Base-by-base conservation (phyloP, 345 rosid genomes). In the Corchorus capsularis region DNA sequence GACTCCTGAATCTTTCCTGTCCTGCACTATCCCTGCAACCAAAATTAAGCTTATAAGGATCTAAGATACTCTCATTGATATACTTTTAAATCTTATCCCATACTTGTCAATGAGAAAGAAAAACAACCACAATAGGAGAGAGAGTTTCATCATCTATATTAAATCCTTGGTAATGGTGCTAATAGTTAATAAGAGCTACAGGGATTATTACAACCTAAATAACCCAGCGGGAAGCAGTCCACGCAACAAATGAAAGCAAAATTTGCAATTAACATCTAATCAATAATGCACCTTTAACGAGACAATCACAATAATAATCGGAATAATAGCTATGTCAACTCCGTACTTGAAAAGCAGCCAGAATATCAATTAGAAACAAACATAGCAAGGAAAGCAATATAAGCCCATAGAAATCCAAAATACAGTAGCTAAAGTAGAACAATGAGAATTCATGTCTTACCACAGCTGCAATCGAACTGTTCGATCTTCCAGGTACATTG, bases 1-100 rank as follows among this genome's bases (percentile, higher is more conserved):
- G 97, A 87, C 97, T 92, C 84, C 97, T 90, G 80, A 92, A 92
- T 73, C 94, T 82, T 85, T 92, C 94, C 81, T 90, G 94, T 47
- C 97, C 97, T 19, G 97, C 97, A 37, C 93, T 90, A 81, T 92
- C 97, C 97, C 97, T 92, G 87, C 19, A 66, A 80, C 20, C 20
- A 39, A 69, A 22, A 64, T 52, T 27, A 66, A 65, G 34, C 34
- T 15, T 15, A 67, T 9, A 60, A 43, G 50, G 61, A 69, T 52
- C n/a, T 39, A 71, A 60, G 46, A 55, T 59, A 54, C 37, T 69
- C 75, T 8, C 43, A 75, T 8, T 53, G 52, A 47, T 43, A 19
- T 13, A 45, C 14, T 68, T 6, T 35, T 6, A 13, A 46, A 75
- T 2, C 15, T 14, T 56, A 39, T 12, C n/a, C 4, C 41, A 63